phyloP scores from a whole-genome alignment of 768 basidiomycete species.

The Trametes sanguinea region DNA sequence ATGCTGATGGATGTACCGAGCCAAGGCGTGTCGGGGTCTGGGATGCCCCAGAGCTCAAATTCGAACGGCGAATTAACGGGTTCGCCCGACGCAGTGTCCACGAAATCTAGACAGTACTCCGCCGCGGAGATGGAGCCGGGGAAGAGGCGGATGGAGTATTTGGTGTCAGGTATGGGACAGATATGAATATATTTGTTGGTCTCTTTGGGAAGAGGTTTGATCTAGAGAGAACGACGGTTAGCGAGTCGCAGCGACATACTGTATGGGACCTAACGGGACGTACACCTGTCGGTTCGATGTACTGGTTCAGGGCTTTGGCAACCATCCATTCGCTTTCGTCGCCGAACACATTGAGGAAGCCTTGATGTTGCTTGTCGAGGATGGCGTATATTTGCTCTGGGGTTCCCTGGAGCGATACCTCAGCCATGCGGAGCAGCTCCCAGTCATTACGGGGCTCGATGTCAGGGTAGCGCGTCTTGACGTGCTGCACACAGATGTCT shows the following conservation, averaged over 20 bases:
- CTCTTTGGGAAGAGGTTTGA: not conserved
- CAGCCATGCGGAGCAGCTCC: not conserved
- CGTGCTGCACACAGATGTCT: not conserved
- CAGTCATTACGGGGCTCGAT: not conserved
- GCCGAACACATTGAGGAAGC: not conserved
- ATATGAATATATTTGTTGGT: not conserved
- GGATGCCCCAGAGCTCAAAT: not conserved
- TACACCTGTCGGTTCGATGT: not conserved
- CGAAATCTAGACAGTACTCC: not conserved
- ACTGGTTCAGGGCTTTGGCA: not conserved
- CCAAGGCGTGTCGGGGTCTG: not conserved
- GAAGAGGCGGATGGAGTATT: not conserved
- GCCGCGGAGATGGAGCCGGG: not conserved
- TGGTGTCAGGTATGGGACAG: not conserved
- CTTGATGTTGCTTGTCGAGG: not conserved
- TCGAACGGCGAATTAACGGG: conserved; percentile 1
- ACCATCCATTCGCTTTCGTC: not conserved
- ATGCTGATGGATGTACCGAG: not conserved
- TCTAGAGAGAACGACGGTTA: not conserved
- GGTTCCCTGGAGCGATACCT: not conserved
- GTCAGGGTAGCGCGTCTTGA: not conserved
- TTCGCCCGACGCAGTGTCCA: not conserved
- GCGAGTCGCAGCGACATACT: not conserved
- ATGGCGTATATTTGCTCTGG: not conserved
- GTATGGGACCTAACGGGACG: not conserved